A percentile compares a stretch with the other conserved stretches of the same genome.
Conservation (phyloP, 257 asterid genomes). For the Nicotiana otophora region DNA sequence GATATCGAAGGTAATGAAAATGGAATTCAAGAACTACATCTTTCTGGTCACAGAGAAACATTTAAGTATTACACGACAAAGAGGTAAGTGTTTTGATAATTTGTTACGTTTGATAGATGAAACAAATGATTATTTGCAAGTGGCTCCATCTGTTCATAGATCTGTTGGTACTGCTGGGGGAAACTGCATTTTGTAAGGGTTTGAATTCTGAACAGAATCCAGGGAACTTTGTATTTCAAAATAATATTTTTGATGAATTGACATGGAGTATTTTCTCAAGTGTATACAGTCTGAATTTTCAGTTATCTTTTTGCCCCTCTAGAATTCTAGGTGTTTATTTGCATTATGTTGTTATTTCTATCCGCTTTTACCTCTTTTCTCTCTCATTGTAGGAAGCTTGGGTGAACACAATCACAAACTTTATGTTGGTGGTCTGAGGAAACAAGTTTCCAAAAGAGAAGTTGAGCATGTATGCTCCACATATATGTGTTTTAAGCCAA, state of each 20-base stretch:
- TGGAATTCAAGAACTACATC: too few relatives aligned
- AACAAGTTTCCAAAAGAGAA: conserved; percentile 58
- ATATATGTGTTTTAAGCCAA: neutral
- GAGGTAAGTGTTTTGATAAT: too few relatives aligned
- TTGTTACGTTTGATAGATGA: neutral
- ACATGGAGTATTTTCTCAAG: conserved; percentile 1
- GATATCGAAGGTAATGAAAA: too few relatives aligned
- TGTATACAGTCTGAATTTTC: neutral
- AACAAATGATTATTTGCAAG: too few relatives aligned
- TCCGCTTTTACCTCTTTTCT: conserved; percentile 16
- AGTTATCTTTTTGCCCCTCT: neutral
- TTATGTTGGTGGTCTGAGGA: conserved; percentile 74
- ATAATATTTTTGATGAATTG: conserved; percentile 1
- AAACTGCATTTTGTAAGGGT: neutral
- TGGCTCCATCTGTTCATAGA: too few relatives aligned
- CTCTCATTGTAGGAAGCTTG: conserved; percentile 41
- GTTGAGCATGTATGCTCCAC: conserved; percentile 62
- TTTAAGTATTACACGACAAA: too few relatives aligned
- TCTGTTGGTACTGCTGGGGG: too few relatives aligned
- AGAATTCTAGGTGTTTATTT: neutral
- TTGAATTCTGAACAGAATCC: neutral
- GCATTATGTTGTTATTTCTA: neutral
- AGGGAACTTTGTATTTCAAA: neutral
- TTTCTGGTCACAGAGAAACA: too few relatives aligned
- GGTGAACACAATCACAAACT: conserved; percentile 49